Conservation (phyloP, 257 asterid species). For the Nemophila menziesii region DNA sequence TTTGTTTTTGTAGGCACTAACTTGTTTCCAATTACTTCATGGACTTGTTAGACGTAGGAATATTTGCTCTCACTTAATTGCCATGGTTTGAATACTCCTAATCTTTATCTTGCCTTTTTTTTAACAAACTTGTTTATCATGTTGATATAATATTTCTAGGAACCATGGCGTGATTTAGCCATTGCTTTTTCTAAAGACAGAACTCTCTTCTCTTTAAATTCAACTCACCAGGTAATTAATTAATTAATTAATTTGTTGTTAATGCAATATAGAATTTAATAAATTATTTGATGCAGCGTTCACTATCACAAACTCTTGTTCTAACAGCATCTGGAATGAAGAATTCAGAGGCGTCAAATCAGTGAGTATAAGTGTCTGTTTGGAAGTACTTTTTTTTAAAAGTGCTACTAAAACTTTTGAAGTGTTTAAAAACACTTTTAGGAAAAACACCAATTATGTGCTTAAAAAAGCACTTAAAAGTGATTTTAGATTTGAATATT, state of each 20-base stretch:
- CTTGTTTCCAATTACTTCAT: constrained; percentile 83
- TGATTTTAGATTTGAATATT: too few species aligned
- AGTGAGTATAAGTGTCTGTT: constrained; percentile 44
- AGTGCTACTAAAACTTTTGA: too few species aligned
- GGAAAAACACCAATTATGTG: too few species aligned
- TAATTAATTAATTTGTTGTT: constrained; percentile 1
- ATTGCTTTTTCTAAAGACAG: constrained; percentile 72
- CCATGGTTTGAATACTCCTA: constrained; percentile 53
- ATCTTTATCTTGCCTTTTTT: constrained; percentile 1
- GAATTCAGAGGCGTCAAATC: constrained; percentile 43
- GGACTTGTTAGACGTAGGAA: constrained; percentile 79
- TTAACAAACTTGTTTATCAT: too few species aligned
- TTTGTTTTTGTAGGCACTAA: constrained; percentile 49
- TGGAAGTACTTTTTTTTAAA: too few species aligned
- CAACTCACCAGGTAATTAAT: constrained; percentile 64
- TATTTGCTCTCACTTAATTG: constrained; percentile 53
- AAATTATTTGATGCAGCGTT: constrained; percentile 50
- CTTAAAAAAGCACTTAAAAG: too few species aligned
- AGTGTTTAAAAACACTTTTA: too few species aligned
- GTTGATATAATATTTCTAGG: constrained; percentile 46
- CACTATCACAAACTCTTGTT: constrained; percentile 80
- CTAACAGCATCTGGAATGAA: constrained; percentile 67
- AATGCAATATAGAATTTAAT: constrained; percentile 4
- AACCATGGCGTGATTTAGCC: constrained; percentile 67
- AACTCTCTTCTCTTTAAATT: constrained; percentile 49